Evolutionary conservation across 148 eudicot species (phyloP), one percentile per base, ranked within the genome.

Genomic region (Salicornia ramosissima): DNA sequence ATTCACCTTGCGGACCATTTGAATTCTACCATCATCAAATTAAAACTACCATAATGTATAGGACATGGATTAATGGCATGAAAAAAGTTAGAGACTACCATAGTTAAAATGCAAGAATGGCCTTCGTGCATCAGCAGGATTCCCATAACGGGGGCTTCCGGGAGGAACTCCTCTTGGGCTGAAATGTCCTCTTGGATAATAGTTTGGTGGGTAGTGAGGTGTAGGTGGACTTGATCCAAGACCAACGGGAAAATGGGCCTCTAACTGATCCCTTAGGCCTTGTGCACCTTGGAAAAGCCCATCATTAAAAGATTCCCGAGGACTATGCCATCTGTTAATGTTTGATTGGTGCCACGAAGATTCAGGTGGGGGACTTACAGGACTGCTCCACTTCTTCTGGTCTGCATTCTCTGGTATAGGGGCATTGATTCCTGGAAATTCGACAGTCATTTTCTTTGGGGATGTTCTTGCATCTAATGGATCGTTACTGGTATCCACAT

Each of bases 361-460:
- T 51, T 74, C 66, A 54, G 71, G 68, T 45, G 65, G 39, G 49
- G 73, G 83, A 58, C 0, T 52, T 67, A 67, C 74, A 28, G 75
- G 65, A 31, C 65, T n/a, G 5, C 60, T 59, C 86, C 86, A 82
- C 6, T 58, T 62, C 59, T 25, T 74, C 15, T 31, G 69, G 70
- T 80, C 76, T 22, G 81, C 86, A 39, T 79, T 78, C 55, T 75
- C 74, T 12, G 85, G 85, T 65, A 82, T 61, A 36, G 75, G 76
- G 40, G 73, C 82, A 31, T 82, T 82, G 52, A 82, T 68, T 30
- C 86, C 86, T 1, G 83, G 83, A 50, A 82, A 82, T 24, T 70
- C 79, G 67, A 80, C 73, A 25, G 46, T 71, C 74, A 53, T 60
- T 59, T 77, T 79, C 74, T 65, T 77, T 40, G 31, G 70, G 47